A percentile compares a stretch with the other conserved stretches of the same genome.
Conservation (phyloP, 306 rosid genomes). For the Cucurbita moschata region DNA sequence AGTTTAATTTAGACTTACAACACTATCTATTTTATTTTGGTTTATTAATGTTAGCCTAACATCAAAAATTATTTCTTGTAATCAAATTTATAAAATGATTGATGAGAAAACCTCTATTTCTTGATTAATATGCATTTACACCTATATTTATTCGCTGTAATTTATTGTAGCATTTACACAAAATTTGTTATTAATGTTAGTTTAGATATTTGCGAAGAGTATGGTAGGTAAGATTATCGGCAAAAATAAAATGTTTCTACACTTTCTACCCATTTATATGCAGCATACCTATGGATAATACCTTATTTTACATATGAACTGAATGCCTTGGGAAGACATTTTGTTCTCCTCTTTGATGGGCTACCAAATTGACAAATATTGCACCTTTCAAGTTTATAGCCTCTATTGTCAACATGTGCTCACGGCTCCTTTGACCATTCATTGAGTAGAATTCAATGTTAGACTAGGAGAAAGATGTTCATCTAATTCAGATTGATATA, state of each 20-base stretch:
- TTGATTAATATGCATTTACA: too few species aligned
- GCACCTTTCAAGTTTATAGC: not conserved
- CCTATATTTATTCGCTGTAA: too few species aligned
- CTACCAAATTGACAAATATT: not conserved
- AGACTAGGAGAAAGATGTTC: not conserved
- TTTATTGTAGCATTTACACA: not conserved
- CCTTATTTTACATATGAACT: not conserved
- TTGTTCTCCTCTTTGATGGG: not conserved
- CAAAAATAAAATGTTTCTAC: not conserved
- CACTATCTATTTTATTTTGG: too few species aligned
- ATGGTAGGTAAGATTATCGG: not conserved
- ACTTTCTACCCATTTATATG: not conserved
- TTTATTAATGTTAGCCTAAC: too few species aligned
- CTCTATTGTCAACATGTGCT: not conserved
- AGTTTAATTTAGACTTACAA: too few species aligned
- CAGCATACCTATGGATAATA: not conserved
- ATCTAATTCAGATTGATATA: slow-evolving; percentile 5
- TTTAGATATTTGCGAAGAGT: not conserved
- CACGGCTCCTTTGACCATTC: not conserved
- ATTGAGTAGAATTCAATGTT: not conserved
- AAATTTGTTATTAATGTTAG: not conserved
- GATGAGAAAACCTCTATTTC: too few species aligned
- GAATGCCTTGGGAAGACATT: not conserved
- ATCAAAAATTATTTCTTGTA: too few species aligned
- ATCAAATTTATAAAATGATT: too few species aligned